Base-by-base conservation (phyloP, 352 stramenopile genomes). In the Phytopythium chamaehyphon region DNA sequence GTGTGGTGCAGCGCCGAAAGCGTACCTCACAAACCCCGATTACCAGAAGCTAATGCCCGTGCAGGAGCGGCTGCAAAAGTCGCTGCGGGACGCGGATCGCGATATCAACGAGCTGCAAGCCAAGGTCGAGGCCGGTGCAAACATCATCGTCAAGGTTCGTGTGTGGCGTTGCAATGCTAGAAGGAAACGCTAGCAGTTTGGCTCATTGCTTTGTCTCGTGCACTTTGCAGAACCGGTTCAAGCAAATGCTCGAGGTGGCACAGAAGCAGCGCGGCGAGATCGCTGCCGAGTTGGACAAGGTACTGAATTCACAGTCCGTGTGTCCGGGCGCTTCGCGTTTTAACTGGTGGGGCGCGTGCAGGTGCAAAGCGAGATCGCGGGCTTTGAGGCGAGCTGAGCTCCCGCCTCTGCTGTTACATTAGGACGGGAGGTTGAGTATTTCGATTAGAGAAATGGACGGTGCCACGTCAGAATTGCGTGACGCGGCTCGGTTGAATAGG, bases 61-160 rank as follows among this genome's bases (percentile, higher is more conserved):
- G n/a, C 71, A 73, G 38, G 80, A 88, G 47, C 66, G 72, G 15
- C 55, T 90, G 42, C 71, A 88, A 33, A 90, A 90, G 56, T 76
- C 76, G 16, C 47, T 91, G 44, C 72, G 71, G 6, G 83, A 93
- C 33, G 62, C 74, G 2, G 76, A 92, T 5, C 72, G 78, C 23
- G 76, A 88, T 14, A 70, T 88, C 16, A 85, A 57, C 48, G 81
- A 88, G 18, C 71, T 86, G 35, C 69, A 59, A 4, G 64, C 66
- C 44, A 89, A 88, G 54, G 70, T 92, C 18, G 69, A 85, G 44
- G 73, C 76, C 38, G 90, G 87, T 56, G 73, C 78, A 19, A 92
- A 92, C 64, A 86, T 88, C 40, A 69, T 92, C 51, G 81, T 92
- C 57, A 92, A 89, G 81, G 79, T 90, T 28, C 19, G 62, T 48